phyloP scores from a whole-genome alignment of 2,329 filamentous ascomycete genomes.

The Samsoniella hepiali region DNA sequence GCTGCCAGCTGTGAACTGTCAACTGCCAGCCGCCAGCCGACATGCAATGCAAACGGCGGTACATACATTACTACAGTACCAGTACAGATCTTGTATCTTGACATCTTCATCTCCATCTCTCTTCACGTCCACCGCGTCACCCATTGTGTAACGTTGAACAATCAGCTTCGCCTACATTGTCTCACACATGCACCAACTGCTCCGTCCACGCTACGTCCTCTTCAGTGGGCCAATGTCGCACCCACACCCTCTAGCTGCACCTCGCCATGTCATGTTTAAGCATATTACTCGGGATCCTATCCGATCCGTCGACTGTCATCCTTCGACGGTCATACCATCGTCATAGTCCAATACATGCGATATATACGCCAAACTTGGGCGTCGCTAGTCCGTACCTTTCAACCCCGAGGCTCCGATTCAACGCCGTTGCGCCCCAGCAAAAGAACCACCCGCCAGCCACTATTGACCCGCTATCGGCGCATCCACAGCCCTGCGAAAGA shows the following conservation, averaged over 20 bases:
- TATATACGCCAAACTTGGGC: neutral
- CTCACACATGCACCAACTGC: neutral
- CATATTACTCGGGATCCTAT: neutral
- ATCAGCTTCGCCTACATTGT: neutral
- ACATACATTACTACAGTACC: neutral
- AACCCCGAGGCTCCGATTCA: neutral
- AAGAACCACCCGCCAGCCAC: neutral
- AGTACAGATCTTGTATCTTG: neutral
- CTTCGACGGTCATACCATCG: neutral
- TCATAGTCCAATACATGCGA: neutral
- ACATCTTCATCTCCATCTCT: neutral
- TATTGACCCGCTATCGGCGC: constrained; percentile 3
- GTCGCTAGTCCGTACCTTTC: neutral
- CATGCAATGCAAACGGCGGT: neutral
- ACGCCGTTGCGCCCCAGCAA: neutral
- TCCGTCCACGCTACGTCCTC: neutral
- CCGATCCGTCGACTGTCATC: neutral
- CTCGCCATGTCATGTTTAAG: constrained; percentile 5
- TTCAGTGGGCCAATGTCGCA: constrained; percentile 4
- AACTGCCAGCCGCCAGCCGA: neutral
- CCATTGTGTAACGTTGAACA: neutral
- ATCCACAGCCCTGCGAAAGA: neutral
- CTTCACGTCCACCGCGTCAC: too few species aligned
- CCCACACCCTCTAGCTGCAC: neutral
- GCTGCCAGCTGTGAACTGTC: neutral